Conservation (phyloP, 2,329 filamentous ascomycete genomes). For the Fusarium goolgardi region DNA sequence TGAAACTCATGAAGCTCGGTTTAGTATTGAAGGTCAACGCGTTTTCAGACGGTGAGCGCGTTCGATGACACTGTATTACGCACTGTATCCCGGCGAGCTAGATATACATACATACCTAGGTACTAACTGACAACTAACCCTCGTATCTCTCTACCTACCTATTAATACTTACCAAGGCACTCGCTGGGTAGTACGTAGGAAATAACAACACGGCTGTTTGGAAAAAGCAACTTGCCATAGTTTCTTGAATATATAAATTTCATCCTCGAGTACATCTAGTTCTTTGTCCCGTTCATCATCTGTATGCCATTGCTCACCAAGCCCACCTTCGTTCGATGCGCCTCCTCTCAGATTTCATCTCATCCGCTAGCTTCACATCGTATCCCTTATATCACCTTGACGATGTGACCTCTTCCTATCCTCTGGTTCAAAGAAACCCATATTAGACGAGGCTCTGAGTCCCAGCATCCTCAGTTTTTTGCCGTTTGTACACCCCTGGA, state of each 20-base stretch:
- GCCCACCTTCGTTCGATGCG: constrained; percentile 36
- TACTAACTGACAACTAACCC: no score
- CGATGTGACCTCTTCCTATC: constrained; percentile 25
- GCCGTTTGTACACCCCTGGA: constrained; percentile 43
- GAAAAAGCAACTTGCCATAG: background rate
- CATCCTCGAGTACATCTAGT: constrained; percentile 30
- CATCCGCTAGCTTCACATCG: constrained; percentile 37
- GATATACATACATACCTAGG: no score
- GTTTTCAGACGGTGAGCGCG: constrained; percentile 34
- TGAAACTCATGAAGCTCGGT: constrained; percentile 27
- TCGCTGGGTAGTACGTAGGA: no score
- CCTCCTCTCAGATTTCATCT: constrained; percentile 36
- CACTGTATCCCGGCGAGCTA: constrained; percentile 22
- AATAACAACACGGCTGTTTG: background rate
- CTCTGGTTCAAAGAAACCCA: constrained; percentile 16
- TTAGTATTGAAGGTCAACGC: constrained; percentile 33
- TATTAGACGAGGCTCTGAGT: constrained; percentile 10
- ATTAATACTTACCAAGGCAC: no score
- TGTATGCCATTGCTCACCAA: constrained; percentile 45
- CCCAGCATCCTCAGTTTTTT: constrained; percentile 26
- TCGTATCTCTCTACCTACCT: no score
- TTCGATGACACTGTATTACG: constrained; percentile 32
- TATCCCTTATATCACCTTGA: constrained; percentile 24
- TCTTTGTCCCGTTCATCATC: constrained; percentile 43
- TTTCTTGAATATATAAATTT: constrained; percentile 15